Base-by-base conservation (phyloP, 805 yeast genomes). In the Wickerhamiella australiensis region DNA sequence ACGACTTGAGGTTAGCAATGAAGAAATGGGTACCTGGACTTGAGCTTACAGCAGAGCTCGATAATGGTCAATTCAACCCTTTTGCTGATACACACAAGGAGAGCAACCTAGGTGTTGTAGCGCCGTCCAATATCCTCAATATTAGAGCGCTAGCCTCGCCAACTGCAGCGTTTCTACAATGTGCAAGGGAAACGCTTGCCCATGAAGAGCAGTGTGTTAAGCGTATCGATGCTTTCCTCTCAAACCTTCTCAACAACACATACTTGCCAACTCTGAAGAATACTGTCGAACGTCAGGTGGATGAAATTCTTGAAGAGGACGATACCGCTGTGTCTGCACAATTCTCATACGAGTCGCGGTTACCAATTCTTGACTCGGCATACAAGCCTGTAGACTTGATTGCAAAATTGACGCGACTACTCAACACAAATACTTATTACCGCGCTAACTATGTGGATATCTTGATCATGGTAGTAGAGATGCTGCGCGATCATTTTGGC, bases 131-230 rank as follows among this genome's bases (percentile, higher is more conserved):
- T 58, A 73, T 86, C 13, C 79, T 82, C 64, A 85, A 87, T 58
- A 85, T 88, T 81, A 74, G 88, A 55, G 73, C 83, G 4, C 74
- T 87, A 13, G 64, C 85, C 45, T 95, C 83, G 51, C 80, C 84
- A 35, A 77, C 85, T 35, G 70, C 85, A 44, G 66, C 88, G 50
- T 88, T 97, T 60, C 85, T 94, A 42, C 75, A 55, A 1, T 56
- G 54, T 13, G 57, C 60, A 5, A 17, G 41, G 5, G 23, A 22
- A 5, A 42, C 40, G 9, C 41, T 33, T 11, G 15, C 27, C n/a
- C 40, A 21, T 15, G 37, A 31, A 20, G 53, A 60, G 41, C 52
- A 58, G 20, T 53, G 56, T 2, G 55, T 56, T 15, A 59, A 63
- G 15, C n/a, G 70, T 73, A 6, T 50, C 70, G 20, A 58, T 58